Base-by-base conservation (phyloP, 192 early-diverging fungal genomes). In the Linderina pennispora region DNA sequence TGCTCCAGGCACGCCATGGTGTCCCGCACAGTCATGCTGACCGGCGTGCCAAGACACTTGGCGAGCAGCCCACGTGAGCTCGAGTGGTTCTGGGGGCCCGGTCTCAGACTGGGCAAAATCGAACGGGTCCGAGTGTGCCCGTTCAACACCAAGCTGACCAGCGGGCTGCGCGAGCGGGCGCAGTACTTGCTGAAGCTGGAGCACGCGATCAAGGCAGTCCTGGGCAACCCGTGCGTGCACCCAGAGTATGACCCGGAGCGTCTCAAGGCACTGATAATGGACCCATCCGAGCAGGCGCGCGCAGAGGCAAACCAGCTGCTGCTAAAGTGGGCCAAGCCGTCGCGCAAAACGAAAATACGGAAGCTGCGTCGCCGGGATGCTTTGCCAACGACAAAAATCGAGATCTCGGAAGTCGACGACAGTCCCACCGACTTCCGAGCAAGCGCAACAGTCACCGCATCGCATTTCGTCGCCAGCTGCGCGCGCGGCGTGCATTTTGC, bases 161-260 rank as follows among this genome's bases (percentile, higher is more conserved):
- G 77, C 19, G 54, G 69, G 13, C 77, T 81, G 6, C 55, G 77
- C 20, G 71, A 78, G 46, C 55, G 87, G 5, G 72, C 79, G 8
- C 44, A 66, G 22, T 73, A 48, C 25, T 54, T 89, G n/a, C 52
- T 67, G 11, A 49, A 49, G 4, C 50, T 87, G 36, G 87, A 89
- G 46, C 45, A 47, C 7, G 77, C 67, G 3, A 83, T 80, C 33
- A 60, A 58, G 17, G 28, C 58, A 36, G 77, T 80, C 20, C 80
- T 83, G 52, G 83, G 84, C 7, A 89, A 89, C 47, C 87, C 87
- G 0, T 87, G 83, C 24, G 39, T 43, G 21, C 74, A 80, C 32
- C 75, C 65, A 8, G 76, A 65, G 4, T 87, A 89, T 40, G 74
- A 89, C 38, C 80, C 80, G 0, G 75, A 40, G 35, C 23, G 37